Conservation (phyloP, 1,139 yeast species). For the Lodderomyces oxycetoniae region DNA sequence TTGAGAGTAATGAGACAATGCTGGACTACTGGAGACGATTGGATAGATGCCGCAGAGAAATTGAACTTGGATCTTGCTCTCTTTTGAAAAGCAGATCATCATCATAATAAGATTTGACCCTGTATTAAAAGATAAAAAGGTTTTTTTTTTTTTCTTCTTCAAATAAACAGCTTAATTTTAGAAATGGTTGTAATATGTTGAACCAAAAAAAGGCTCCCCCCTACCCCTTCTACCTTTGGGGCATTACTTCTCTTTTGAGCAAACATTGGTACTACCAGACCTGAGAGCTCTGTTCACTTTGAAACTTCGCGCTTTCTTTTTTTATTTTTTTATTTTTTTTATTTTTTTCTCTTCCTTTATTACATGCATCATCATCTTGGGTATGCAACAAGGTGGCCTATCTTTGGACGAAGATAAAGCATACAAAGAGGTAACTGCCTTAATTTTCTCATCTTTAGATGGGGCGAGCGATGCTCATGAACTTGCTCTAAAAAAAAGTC, state of each 20-base stretch:
- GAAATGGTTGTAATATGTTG: too few relatives aligned
- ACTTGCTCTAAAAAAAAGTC: slow-evolving; percentile 22
- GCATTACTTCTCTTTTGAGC: too few relatives aligned
- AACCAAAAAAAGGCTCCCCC: slow-evolving; percentile 1
- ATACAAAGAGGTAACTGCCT: background rate
- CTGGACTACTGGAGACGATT: slow-evolving; percentile 54
- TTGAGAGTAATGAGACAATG: slow-evolving; percentile 47
- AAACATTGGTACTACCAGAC: too few relatives aligned
- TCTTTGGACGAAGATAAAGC: background rate
- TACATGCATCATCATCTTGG: background rate
- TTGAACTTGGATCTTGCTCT: slow-evolving; percentile 47
- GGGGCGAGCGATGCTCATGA: slow-evolving; percentile 28
- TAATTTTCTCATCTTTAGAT: slow-evolving; percentile 21
- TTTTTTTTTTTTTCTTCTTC: too few relatives aligned
- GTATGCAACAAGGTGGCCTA: background rate
- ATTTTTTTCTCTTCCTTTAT: background rate
- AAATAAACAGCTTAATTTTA: too few relatives aligned
- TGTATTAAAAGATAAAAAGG: too few relatives aligned
- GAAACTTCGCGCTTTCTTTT: background rate
- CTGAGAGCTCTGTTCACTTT: too few relatives aligned
- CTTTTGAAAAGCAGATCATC: slow-evolving; percentile 27
- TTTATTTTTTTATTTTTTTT: background rate
- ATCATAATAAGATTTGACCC: too few relatives aligned
- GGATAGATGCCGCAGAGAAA: slow-evolving; percentile 49
- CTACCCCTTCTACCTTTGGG: too few relatives aligned